Base-by-base conservation (phyloP, 805 yeast genomes). In the Wickerhamomyces queroliae region DNA sequence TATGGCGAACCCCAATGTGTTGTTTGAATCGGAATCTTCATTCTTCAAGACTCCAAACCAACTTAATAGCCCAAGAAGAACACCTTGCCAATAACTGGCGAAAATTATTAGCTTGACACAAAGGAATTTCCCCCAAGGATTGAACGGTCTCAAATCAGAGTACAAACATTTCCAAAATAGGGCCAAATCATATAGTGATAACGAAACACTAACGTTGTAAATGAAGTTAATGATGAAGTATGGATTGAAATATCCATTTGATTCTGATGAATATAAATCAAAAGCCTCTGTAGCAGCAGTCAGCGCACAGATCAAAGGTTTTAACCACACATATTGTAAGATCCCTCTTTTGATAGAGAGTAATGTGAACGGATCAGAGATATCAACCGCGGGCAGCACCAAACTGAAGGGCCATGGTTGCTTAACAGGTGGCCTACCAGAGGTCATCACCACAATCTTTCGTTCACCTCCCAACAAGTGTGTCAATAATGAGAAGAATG, bases 51-150 rank as follows among this genome's bases (percentile, higher is more conserved):
- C 36, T 39, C 80, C 72, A 51, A 71, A 48, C 54, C 70, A 65
- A 62, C 72, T 65, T 33, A 83, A 52, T 1, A 77, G 53, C 5
- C 78, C 76, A 33, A 85, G 63, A 2, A 80, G 47, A 8, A 83
- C 63, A 30, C 58, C 88, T 58, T 93, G 99, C 99, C 99, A 93
- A 58, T 89, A 93, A n/a, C 96, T 85, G 19, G 96, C 98, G 69
- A 93, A 93, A 36, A 93, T 90, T 39, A 93, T 88, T 46, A 89
- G 70, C 56, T 93, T 93, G 35, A 93, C 95, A 63, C 97, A 89
- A 29, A 93, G 59, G 58, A 93, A 93, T 62, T 90, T 90, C 10
- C 95, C 89, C 75, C 93, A 80, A 3, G 98, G 98, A 39, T 86
- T 75, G 64, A 82, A 90, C 2, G 82, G 84, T 38, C 66, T 72